These are phyloP conservation scores for Ganoderma multipileum DNA, from an alignment of 1,284 basidiomycete genomes.

Conservation along the genomic window DNA sequence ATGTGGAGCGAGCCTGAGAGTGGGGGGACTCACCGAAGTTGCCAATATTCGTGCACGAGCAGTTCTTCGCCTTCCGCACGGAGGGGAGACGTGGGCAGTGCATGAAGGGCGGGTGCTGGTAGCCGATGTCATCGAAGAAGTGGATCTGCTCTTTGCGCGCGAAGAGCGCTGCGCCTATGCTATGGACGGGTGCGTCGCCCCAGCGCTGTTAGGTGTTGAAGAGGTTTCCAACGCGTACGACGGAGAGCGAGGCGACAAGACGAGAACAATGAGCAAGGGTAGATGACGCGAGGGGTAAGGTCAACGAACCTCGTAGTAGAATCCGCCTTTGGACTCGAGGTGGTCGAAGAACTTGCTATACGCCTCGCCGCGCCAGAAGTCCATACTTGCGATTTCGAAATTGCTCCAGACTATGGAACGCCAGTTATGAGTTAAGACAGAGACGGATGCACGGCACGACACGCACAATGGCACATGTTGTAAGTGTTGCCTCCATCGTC, in stretches of 20 bases:
- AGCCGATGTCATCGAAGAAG: conserved; percentile 72
- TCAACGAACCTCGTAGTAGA: conserved; percentile 73
- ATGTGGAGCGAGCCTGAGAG: not conserved
- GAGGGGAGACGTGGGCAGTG: conserved; percentile 57
- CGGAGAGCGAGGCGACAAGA: not conserved
- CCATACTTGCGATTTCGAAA: conserved; percentile 79
- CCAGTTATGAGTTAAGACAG: not conserved
- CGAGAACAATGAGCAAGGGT: not conserved
- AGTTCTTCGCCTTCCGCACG: conserved; percentile 52
- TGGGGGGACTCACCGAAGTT: conserved; percentile 51
- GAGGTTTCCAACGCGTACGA: not conserved
- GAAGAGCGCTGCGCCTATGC: conserved; percentile 75
- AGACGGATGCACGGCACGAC: not conserved
- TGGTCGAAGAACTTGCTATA: conserved; percentile 79
- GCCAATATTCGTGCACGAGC: conserved; percentile 47
- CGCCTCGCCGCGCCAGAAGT: conserved; percentile 64
- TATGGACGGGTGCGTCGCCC: conserved; percentile 86
- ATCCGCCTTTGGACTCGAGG: conserved; percentile 76
- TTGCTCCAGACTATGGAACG: conserved; percentile 68
- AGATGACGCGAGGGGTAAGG: not conserved
- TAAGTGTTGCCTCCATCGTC: conserved; percentile 68
- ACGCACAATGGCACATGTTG: conserved; percentile 79
- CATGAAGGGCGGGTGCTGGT: conserved; percentile 56
- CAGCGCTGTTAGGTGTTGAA: conserved; percentile 51
- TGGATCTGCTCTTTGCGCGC: conserved; percentile 67